These are phyloP conservation scores for Fragilariopsis cylindrus DNA, from an alignment of 108 stramenopile species.

Conservation along the genomic window DNA sequence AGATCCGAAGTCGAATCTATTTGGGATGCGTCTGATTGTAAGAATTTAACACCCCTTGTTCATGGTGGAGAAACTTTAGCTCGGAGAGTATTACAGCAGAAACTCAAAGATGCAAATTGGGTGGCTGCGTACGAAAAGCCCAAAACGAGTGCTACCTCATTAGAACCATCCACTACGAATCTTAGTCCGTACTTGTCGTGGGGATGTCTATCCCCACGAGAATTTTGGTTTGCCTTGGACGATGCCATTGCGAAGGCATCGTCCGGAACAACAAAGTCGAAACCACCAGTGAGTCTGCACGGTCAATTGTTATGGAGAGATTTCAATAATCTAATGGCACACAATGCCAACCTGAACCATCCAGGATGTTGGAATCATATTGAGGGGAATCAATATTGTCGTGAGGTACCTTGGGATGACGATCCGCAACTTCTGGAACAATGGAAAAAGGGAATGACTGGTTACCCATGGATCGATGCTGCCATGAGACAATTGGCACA, in stretches of 20 bases:
- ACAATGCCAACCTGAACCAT: constrained; percentile 54
- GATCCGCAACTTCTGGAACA: constrained; percentile 64
- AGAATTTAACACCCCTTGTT: constrained; percentile 41
- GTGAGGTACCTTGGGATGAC: constrained; percentile 88
- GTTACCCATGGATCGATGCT: constrained; percentile 97
- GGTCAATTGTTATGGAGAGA: constrained; percentile 97
- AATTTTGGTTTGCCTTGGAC: constrained; percentile 58
- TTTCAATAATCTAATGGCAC: constrained; percentile 87
- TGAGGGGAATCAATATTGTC: constrained; percentile 71
- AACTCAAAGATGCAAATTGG: constrained; percentile 50
- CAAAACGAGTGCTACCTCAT: constrained; percentile 84
- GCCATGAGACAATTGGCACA: constrained; percentile 90
- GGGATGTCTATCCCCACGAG: constrained; percentile 71
- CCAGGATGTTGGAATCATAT: constrained; percentile 71
- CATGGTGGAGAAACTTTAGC: constrained; percentile 62
- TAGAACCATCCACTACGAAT: constrained; percentile 79
- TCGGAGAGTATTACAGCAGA: constrained; percentile 41
- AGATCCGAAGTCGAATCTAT: constrained; percentile 48
- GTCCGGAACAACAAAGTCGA: constrained; percentile 47
- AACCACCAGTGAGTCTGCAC: constrained; percentile 93
- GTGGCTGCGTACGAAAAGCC: constrained; percentile 95
- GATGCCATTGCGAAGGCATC: constrained; percentile 40
- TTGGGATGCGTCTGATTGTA: constrained; percentile 60
- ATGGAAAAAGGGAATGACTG: constrained; percentile 92
- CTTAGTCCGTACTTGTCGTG: constrained; percentile 73